Evolutionary conservation across 2,329 filamentous ascomycete genomes (phyloP).

Genomic region (Aspergillus latus): DNA sequence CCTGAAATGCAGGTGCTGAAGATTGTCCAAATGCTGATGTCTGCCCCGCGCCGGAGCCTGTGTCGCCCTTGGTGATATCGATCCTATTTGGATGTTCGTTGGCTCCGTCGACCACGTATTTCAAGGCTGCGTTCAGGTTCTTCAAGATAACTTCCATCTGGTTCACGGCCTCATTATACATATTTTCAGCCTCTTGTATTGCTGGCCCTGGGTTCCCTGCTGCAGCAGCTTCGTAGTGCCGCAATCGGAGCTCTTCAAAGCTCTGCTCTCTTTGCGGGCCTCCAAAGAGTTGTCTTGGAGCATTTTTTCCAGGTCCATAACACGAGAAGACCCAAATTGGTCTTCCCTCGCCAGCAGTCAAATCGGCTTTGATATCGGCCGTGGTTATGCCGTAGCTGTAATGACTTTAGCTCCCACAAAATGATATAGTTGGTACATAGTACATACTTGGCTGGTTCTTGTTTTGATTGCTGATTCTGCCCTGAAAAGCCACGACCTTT

Average conservation of each 20-base stretch:
- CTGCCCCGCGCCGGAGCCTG: conserved; percentile 19
- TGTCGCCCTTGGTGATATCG: conserved; percentile 50
- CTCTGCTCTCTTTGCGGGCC: conserved; percentile 78
- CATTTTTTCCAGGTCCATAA: conserved; percentile 75
- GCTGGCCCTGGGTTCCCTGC: conserved; percentile 60
- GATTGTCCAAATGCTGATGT: conserved; percentile 34
- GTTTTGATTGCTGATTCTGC: conserved; percentile 21
- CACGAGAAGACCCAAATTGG: conserved; percentile 85
- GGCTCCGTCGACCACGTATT: conserved; percentile 65
- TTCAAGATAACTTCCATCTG: conserved; percentile 71
- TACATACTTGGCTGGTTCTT: conserved; percentile 29
- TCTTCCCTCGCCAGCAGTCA: conserved; percentile 61
- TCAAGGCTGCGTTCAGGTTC: conserved; percentile 70
- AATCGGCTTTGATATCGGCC: conserved; percentile 63
- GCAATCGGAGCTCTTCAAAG: conserved; percentile 78
- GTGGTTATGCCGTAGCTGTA: conserved; percentile 56
- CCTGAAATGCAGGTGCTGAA: conserved; percentile 28
- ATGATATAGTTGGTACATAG: not conserved
- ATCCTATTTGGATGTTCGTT: conserved; percentile 74
- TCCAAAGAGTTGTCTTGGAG: conserved; percentile 80
- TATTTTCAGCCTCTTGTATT: conserved; percentile 51
- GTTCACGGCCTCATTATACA: conserved; percentile 65
- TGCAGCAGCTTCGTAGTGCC: conserved; percentile 65
- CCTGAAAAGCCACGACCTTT: conserved; percentile 23
- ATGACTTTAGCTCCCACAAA: conserved; percentile 21